Conservation (phyloP, 805 yeast genomes). For the Naumovozyma baii region DNA sequence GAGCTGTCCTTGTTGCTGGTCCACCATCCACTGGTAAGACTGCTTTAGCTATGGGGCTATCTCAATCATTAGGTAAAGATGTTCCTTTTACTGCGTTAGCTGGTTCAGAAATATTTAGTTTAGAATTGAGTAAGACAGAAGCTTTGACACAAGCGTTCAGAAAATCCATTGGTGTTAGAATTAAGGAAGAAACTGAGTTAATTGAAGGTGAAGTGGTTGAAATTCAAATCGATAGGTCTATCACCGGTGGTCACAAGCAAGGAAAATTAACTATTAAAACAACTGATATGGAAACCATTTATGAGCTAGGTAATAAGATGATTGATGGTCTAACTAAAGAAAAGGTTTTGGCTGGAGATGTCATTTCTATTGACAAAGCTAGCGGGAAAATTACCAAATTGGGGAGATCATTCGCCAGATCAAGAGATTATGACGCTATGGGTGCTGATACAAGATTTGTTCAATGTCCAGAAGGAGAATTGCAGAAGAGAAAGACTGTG, state of each 20-base stretch:
- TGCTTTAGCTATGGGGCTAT: constrained; percentile 90
- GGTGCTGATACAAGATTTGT: constrained; percentile 97
- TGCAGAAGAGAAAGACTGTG: constrained; percentile 89
- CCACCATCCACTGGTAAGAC: constrained; percentile 99
- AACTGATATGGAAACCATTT: constrained; percentile 97
- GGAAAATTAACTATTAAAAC: constrained; percentile 95
- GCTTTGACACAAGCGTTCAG: constrained; percentile 94
- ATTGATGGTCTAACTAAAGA: constrained; percentile 90
- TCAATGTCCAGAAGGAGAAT: constrained; percentile 97
- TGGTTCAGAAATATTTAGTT: constrained; percentile 86
- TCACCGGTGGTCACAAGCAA: constrained; percentile 96
- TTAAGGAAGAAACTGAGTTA: constrained; percentile 92
- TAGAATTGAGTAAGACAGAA: constrained; percentile 91
- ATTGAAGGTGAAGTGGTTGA: constrained; percentile 99
- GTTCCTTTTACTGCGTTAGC: constrained; percentile 95
- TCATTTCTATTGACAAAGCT: constrained; percentile 88
- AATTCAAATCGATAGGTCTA: constrained; percentile 83
- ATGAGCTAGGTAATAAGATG: constrained; percentile 90
- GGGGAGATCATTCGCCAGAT: constrained; percentile 92
- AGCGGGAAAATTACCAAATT: constrained; percentile 88
- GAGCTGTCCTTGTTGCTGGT: constrained; percentile 92
- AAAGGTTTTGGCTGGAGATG: constrained; percentile 94
- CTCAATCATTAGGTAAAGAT: constrained; percentile 53
- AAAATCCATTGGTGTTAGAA: constrained; percentile 88
- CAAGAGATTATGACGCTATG: constrained; percentile 97